Percentiles rank a stretch among this genome's conserved stretches.
phyloP scores from a whole-genome alignment of 2,329 filamentous ascomycete species.

The Fusarium cyanostomum region DNA sequence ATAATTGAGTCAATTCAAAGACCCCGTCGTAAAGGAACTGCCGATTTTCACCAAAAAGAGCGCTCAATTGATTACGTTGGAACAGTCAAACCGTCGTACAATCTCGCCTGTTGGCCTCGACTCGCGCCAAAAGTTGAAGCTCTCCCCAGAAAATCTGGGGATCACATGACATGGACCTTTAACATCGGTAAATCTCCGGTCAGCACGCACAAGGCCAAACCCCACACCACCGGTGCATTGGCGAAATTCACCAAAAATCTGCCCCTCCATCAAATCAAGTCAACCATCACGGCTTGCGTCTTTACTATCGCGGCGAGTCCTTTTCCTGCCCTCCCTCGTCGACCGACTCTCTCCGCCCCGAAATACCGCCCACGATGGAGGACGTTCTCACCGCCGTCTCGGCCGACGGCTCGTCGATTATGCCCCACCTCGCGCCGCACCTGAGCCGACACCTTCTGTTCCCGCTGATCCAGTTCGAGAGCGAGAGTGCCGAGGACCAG shows the following conservation, averaged over 20 bases:
- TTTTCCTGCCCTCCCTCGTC: slow-evolving; percentile 26
- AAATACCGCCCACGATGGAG: slow-evolving; percentile 48
- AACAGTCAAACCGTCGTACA: slow-evolving; percentile 11
- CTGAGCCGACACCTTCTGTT: slow-evolving; percentile 97
- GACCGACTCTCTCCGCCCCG: slow-evolving; percentile 22
- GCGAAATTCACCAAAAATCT: slow-evolving; percentile 55
- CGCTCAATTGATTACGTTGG: slow-evolving; percentile 22
- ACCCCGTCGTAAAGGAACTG: not conserved
- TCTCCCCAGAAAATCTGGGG: slow-evolving; percentile 44
- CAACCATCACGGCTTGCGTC: slow-evolving; percentile 35
- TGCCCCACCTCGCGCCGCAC: slow-evolving; percentile 88
- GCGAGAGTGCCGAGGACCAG: slow-evolving; percentile 81
- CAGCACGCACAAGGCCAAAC: slow-evolving; percentile 31
- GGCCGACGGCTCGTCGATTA: slow-evolving; percentile 78
- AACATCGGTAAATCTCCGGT: slow-evolving; percentile 49
- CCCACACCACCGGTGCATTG: slow-evolving; percentile 52
- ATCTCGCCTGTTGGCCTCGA: slow-evolving; percentile 20
- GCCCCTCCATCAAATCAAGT: slow-evolving; percentile 51
- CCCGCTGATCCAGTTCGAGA: slow-evolving; percentile 92
- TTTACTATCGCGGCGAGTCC: slow-evolving; percentile 43
- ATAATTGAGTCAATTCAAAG: not conserved
- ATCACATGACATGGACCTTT: slow-evolving; percentile 51
- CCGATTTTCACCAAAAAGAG: not conserved
- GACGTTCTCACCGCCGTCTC: slow-evolving; percentile 61
- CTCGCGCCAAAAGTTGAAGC: slow-evolving; percentile 32